Evolutionary conservation across 2,329 filamentous ascomycete genomes (phyloP), one percentile per base, ranked within the genome.

Genomic region (Xylariaceae sp.): DNA sequence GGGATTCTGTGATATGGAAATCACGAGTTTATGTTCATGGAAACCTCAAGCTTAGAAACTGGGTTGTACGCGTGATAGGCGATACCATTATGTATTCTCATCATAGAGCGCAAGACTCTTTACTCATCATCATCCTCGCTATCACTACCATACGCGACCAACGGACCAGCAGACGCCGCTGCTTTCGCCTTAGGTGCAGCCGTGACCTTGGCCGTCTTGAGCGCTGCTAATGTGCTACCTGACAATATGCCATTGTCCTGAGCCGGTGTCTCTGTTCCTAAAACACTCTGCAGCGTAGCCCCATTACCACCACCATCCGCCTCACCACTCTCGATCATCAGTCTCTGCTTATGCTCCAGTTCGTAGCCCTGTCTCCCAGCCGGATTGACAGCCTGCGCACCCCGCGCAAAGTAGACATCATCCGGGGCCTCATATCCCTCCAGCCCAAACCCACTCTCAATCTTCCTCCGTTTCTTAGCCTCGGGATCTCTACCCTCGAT

Each of bases 361-460:
- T 87, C 85, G 51, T 82, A 78, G 0, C 83, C 84, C 44, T 81
- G 70, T 36, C 81, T 72, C 1, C 81, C 82, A 2, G 74, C 65
- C 1, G 81, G 81, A 61, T 85, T 85, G 31, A 86, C 81, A 1
- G 83, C 82, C 58, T 85, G 84, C 60, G 84, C 82, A 34, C 92
- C 90, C 43, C 89, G 80, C 0, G 91, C 89, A 71, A 92, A 96
- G 81, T 95, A 96, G 22, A 99, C 85, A 57, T 94, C 88, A 67
- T 99, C 94, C 0, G 93, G 92, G 1, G 92, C 92, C 65, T 97
- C 90, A 68, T 97, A 97, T 1, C 92, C 93, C 49, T 93, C 82
- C 42, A 99, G 71, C 0, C 92, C 93, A 66, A 96, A 97, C 18
- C 82, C 86, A 45, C 90, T 91, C 69, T 97, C 90, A 22, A 96